Conservation (phyloP, 1,139 yeast genomes). For the Pneumocystis murina region DNA sequence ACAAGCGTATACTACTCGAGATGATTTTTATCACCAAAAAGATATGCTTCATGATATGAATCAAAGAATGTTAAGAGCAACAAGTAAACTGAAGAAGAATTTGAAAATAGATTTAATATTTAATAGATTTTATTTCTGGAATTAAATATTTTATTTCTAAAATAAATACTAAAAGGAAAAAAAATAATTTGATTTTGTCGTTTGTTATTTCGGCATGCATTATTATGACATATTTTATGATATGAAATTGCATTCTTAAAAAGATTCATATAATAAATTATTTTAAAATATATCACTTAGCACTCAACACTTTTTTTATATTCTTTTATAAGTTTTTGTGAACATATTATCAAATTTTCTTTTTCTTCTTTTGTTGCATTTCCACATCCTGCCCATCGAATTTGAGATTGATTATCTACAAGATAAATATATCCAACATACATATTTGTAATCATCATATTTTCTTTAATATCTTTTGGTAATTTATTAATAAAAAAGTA, state of each 20-base stretch:
- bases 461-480: constrained; percentile 42
- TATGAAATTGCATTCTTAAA: constrained; percentile 17
- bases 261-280: not conserved
- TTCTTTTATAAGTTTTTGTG: not conserved
- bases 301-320: not conserved
- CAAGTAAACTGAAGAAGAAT: constrained; percentile 26
- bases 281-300: too few species aligned
- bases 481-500: constrained; percentile 55
- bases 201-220: constrained; percentile 59
- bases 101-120: not conserved
- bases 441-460: constrained; percentile 53
- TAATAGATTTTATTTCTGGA: constrained; percentile 48
- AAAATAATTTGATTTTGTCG: constrained; percentile 79
- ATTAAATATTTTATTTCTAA: constrained; percentile 58
- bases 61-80: constrained; percentile 42
- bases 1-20: constrained; percentile 85
- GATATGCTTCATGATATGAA: constrained; percentile 50
- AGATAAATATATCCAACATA: constrained; percentile 75
- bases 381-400: constrained; percentile 91
- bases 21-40: constrained; percentile 63
- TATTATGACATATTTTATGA: constrained; percentile 45
- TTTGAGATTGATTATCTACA: constrained; percentile 54
- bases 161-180: constrained; percentile 74
- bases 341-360: not conserved
- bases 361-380: constrained; percentile 48